Evolutionary conservation across 768 basidiomycete genomes (phyloP).

Genomic region (Clitopilus passeckerianus): DNA sequence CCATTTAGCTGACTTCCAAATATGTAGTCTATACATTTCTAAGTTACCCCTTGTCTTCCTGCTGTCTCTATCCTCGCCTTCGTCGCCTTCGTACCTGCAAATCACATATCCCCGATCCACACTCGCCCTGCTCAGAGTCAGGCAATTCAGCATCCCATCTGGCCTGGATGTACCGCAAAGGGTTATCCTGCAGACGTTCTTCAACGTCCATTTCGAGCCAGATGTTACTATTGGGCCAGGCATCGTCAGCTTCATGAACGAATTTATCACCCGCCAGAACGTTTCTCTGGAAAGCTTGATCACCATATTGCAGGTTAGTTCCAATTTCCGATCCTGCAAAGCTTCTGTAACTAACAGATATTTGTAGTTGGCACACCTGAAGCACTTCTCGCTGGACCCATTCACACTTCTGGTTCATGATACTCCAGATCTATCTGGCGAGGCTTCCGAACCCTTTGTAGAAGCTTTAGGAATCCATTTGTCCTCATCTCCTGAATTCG

Average conservation of each 20-base stretch:
- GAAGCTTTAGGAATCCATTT: constrained; percentile 14
- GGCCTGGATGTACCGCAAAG: constrained; percentile 45
- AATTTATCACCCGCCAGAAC: constrained; percentile 53
- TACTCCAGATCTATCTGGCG: constrained; percentile 8
- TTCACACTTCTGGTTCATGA: constrained; percentile 37
- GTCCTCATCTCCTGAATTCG: constrained; percentile 25
- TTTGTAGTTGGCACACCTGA: constrained; percentile 55
- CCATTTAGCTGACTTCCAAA: constrained; percentile 1
- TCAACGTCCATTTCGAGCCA: constrained; percentile 56
- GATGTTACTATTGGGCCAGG: constrained; percentile 57
- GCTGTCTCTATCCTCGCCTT: constrained; percentile 54
- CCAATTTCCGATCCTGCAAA: background rate
- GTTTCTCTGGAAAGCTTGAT: constrained; percentile 52
- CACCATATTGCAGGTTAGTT: constrained; percentile 56
- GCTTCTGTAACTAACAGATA: background rate
- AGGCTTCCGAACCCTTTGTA: background rate
- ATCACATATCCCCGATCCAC: constrained; percentile 54
- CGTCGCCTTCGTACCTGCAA: constrained; percentile 53
- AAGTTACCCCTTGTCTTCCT: constrained; percentile 62
- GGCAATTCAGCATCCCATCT: constrained; percentile 43
- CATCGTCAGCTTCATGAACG: constrained; percentile 47
- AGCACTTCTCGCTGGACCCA: constrained; percentile 62
- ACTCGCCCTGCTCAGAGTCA: constrained; percentile 51
- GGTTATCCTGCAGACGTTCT: constrained; percentile 58
- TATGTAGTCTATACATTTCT: constrained; percentile 43